Evolutionary conservation across 257 asterid genomes (phyloP).

Genomic region (Verbascum thapsus): DNA sequence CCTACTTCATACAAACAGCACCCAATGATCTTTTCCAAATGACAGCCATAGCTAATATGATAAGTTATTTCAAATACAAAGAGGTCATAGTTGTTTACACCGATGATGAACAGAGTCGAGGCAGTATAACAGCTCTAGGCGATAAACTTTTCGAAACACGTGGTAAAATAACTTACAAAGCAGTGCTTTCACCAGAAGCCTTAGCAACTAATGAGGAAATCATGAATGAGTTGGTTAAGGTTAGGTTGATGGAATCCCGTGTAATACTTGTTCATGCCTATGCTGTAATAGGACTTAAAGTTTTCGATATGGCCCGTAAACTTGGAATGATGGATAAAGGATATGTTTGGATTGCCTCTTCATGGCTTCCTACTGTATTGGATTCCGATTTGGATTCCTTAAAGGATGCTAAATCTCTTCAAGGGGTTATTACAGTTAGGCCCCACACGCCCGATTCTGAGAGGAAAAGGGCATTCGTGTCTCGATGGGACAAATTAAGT

Average conservation of each 20-base stretch:
- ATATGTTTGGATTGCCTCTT: slow-evolving; percentile 36
- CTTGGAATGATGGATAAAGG: slow-evolving; percentile 31
- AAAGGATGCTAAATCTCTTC: slow-evolving; percentile 17
- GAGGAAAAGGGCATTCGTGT: slow-evolving; percentile 24
- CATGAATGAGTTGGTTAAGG: slow-evolving; percentile 23
- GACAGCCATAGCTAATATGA: slow-evolving; percentile 31
- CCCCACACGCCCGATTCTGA: slow-evolving; percentile 33
- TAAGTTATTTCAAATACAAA: slow-evolving; percentile 23
- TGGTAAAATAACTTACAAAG: slow-evolving; percentile 32
- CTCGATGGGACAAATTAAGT: slow-evolving; percentile 32
- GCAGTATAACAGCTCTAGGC: slow-evolving; percentile 26
- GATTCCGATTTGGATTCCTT: slow-evolving; percentile 22
- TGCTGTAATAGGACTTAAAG: slow-evolving; percentile 3
- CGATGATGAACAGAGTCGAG: slow-evolving; percentile 33
- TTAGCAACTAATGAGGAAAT: slow-evolving; percentile 20
- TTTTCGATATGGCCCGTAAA: slow-evolving; percentile 21
- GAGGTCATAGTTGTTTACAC: slow-evolving; percentile 21
- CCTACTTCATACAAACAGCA: slow-evolving; percentile 35
- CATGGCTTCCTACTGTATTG: slow-evolving; percentile 37
- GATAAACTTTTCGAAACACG: slow-evolving; percentile 28
- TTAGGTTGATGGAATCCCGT: slow-evolving; percentile 27
- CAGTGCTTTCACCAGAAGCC: slow-evolving; percentile 31
- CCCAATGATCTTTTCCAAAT: slow-evolving; percentile 34
- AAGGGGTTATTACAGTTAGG: slow-evolving; percentile 33
- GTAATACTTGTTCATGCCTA: slow-evolving; percentile 25